Conservation (phyloP, 352 stramenopile species). For the Pythium coloratum region DNA sequence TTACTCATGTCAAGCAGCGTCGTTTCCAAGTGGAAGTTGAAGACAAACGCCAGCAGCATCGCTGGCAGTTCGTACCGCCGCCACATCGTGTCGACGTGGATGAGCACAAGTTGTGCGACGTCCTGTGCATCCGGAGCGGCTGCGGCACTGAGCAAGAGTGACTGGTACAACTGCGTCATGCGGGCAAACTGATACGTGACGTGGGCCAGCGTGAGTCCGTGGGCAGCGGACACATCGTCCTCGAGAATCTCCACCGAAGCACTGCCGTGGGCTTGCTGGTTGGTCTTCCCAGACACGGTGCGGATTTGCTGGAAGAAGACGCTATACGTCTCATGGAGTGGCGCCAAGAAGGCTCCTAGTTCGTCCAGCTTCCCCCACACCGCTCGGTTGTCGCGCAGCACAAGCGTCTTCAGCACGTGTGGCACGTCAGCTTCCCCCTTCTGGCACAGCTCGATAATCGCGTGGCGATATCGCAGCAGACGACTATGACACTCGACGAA, state of each 20-base stretch:
- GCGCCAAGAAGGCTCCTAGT: slow-evolving; percentile 36
- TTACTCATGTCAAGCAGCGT: slow-evolving; percentile 54
- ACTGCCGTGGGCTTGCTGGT: slow-evolving; percentile 11
- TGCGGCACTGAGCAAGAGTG: slow-evolving; percentile 24
- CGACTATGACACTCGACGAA: slow-evolving; percentile 60
- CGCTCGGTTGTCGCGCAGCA: slow-evolving; percentile 44
- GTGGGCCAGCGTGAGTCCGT: slow-evolving; percentile 65
- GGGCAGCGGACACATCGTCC: slow-evolving; percentile 32
- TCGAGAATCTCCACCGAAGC: slow-evolving; percentile 27
- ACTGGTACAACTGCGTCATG: slow-evolving; percentile 70
- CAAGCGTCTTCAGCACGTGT: slow-evolving; percentile 52
- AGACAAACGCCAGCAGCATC: slow-evolving; percentile 77
- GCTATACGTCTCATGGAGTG: slow-evolving; percentile 60
- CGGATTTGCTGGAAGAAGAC: slow-evolving; percentile 49
- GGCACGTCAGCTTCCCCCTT: slow-evolving; percentile 29
- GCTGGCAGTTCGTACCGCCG: slow-evolving; percentile 67
- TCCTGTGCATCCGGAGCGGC: slow-evolving; percentile 2
- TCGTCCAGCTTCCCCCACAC: slow-evolving; percentile 19
- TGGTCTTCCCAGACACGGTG: slow-evolving; percentile 5
- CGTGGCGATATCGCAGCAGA: slow-evolving; percentile 48
- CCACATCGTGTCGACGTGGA: slow-evolving; percentile 64
- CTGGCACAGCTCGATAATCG: slow-evolving; percentile 54
- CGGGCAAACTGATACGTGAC: slow-evolving; percentile 79
- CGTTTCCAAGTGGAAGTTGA: slow-evolving; percentile 77
- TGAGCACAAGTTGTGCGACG: slow-evolving; percentile 46